Evolutionary conservation across 2,329 filamentous ascomycete genomes (phyloP).

Genomic region (Triangularia verruculosa): DNA sequence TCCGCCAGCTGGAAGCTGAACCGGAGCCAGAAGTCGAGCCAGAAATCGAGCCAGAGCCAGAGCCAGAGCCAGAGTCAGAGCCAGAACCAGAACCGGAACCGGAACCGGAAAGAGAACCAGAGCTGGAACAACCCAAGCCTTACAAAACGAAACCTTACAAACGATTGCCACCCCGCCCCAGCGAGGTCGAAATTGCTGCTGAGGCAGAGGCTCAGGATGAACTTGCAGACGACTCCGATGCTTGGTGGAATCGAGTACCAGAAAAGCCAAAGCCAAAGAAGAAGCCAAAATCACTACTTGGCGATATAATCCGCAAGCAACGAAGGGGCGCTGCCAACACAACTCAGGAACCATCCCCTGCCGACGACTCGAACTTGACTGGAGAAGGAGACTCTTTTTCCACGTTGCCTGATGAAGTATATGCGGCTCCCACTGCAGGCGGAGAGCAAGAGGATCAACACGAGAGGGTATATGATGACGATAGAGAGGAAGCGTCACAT

Average conservation of each 20-base stretch:
- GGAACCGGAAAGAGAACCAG: neutral
- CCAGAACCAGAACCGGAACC: neutral
- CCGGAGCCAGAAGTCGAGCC: neutral
- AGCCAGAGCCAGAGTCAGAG: neutral
- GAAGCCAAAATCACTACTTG: slow-evolving; percentile 1
- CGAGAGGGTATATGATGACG: neutral
- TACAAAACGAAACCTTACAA: neutral
- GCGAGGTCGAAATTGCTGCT: neutral
- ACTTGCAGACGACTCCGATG: neutral
- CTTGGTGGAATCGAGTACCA: slow-evolving; percentile 6
- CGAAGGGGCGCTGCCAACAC: slow-evolving; percentile 6
- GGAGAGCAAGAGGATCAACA: slow-evolving; percentile 24
- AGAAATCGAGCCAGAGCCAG: neutral
- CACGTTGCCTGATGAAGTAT: slow-evolving; percentile 50
- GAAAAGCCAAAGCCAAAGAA: slow-evolving; percentile 1
- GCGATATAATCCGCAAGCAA: neutral
- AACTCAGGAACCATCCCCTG: neutral
- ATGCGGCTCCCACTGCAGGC: slow-evolving; percentile 48
- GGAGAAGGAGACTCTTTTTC: slow-evolving; percentile 57
- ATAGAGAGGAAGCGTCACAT: slow-evolving; percentile 8
- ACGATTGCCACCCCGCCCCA: neutral
- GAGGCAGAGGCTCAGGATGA: slow-evolving; percentile 15
- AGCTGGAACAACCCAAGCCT: neutral
- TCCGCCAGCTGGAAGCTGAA: neutral
- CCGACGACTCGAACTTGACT: slow-evolving; percentile 27